Evolutionary conservation across 495 filamentous ascomycete species (phyloP), one percentile per base, ranked within the genome.

Genomic region (Talaromyces thailandensis): DNA sequence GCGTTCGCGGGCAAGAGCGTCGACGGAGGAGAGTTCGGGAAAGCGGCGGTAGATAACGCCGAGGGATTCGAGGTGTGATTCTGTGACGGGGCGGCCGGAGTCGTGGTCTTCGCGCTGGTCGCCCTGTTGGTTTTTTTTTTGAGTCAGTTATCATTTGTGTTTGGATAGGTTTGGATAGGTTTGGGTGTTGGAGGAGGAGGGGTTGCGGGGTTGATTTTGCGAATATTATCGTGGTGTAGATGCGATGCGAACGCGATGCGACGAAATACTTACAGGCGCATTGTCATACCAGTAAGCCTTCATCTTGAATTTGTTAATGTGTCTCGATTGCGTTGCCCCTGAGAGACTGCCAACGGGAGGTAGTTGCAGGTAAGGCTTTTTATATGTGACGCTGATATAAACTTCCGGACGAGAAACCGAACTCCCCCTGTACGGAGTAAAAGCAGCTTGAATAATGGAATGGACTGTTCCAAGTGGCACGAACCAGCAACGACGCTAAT

Each of bases 101-200:
- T 96, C 86, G 75, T 98, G 94, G 64, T 89, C 84, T 56, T 88
- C 84, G 65, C 95, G 90, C 75, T 96, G 95, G 80, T 98, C 95
- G 76, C 88, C 91, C 91, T 96, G 65, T 45, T 21, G 37, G 55
- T 16, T 29, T 66, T 61, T n/a, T n/a, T n/a, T n/a, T n/a, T n/a
- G n/a, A 14, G n/a, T 62, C 26, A 55, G 29, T 57, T 72, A 65
- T 60, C 24, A 53, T 23, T 25, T n/a, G n/a, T n/a, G n/a, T n/a
- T 32, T 23, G n/a, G 25, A 57, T 58, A 29, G 29, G 5, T 57
- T 32, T 23, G n/a, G 25, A 57, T 58, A 29, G 29, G 5, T 57
- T 56, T 58, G 2, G 32, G 57, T 14, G 55, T 23, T 53, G 45
- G 51, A 45, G 55, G 51, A 45, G 55, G 43, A 53, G 28, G 40